A percentile compares a stretch with the other conserved stretches of the same genome.
Conservation (phyloP, 1,139 yeast species). For the Hanseniaspora uvarum region DNA sequence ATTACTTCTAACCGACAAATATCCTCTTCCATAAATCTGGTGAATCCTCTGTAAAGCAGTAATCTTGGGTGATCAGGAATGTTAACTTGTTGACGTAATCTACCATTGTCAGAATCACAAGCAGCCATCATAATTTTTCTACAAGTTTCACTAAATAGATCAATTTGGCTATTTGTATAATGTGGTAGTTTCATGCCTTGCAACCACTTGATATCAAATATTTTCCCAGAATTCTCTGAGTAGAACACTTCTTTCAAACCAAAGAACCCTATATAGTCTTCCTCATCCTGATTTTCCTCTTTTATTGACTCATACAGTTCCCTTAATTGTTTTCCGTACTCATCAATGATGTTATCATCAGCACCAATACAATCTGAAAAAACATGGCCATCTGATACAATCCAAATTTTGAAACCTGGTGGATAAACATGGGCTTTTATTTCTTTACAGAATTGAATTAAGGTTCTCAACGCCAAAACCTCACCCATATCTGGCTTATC, state of each 20-base stretch:
- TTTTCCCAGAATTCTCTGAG: slow-evolving; percentile 24
- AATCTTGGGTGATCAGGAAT: slow-evolving; percentile 42
- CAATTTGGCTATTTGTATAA: slow-evolving; percentile 33
- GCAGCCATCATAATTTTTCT: slow-evolving; percentile 36
- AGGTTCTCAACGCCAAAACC: slow-evolving; percentile 34
- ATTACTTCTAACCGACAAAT: slow-evolving; percentile 38
- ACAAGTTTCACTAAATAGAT: slow-evolving; percentile 32
- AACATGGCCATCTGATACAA: slow-evolving; percentile 58
- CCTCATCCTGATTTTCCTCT: neutral
- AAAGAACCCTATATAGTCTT: slow-evolving; percentile 33
- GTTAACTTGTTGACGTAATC: slow-evolving; percentile 31
- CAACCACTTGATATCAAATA: slow-evolving; percentile 29
- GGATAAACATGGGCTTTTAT: slow-evolving; percentile 36
- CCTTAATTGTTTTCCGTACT: slow-evolving; percentile 39
- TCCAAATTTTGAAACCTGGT: slow-evolving; percentile 47
- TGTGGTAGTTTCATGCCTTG: slow-evolving; percentile 28
- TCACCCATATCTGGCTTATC: slow-evolving; percentile 43
- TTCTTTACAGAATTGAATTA: slow-evolving; percentile 29
- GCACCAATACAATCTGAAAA: slow-evolving; percentile 52
- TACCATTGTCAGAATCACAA: slow-evolving; percentile 37
- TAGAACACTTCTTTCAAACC: slow-evolving; percentile 35
- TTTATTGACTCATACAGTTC: slow-evolving; percentile 32
- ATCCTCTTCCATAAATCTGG: slow-evolving; percentile 52
- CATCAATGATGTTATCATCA: slow-evolving; percentile 45
- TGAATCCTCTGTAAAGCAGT: slow-evolving; percentile 46